Percentiles rank a stretch among this genome's conserved stretches.
Conservation (phyloP, 371 early-diverging fungal species). For the Rhizopus arrhizus region DNA sequence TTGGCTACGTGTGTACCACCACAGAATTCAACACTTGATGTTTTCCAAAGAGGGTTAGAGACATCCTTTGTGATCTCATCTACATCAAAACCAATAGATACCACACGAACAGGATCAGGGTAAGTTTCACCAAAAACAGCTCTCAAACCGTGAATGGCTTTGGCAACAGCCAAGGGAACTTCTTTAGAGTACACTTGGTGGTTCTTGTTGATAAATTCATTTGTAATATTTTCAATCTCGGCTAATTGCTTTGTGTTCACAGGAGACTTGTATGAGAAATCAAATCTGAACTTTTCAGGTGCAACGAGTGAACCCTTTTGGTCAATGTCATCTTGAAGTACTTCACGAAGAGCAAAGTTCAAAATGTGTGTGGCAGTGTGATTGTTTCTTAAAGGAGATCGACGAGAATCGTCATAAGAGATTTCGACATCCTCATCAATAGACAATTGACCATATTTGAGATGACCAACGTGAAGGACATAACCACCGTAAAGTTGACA, state of each 20-base stretch:
- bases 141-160: slow-evolving; percentile 86
- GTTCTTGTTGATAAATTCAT: slow-evolving; percentile 80
- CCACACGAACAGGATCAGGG: slow-evolving; percentile 95
- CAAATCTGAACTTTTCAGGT: slow-evolving; percentile 97
- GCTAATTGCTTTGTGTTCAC: slow-evolving; percentile 82
- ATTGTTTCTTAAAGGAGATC: slow-evolving; percentile 92
- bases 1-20: slow-evolving; percentile 98
- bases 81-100: slow-evolving; percentile 87
- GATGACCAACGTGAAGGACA: slow-evolving; percentile 95
- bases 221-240: slow-evolving; percentile 82
- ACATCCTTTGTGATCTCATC: slow-evolving; percentile 88
- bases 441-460: slow-evolving; percentile 83
- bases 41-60: slow-evolving; percentile 77
- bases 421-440: slow-evolving; percentile 75
- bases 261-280: slow-evolving; percentile 85
- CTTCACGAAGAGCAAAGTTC: slow-evolving; percentile 91
- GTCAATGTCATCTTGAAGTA: slow-evolving; percentile 77
- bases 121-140: slow-evolving; percentile 97
- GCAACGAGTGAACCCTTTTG: slow-evolving; percentile 99
- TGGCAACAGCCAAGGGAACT: slow-evolving; percentile 81
- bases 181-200: slow-evolving; percentile 81
- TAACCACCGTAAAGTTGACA: slow-evolving; percentile 96
- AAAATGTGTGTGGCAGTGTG: slow-evolving; percentile 99
- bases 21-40: slow-evolving; percentile 95
- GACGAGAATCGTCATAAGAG: slow-evolving; percentile 87